phyloP scores from a whole-genome alignment of 2,329 filamentous ascomycete species.

The Thelonectria discophora region DNA sequence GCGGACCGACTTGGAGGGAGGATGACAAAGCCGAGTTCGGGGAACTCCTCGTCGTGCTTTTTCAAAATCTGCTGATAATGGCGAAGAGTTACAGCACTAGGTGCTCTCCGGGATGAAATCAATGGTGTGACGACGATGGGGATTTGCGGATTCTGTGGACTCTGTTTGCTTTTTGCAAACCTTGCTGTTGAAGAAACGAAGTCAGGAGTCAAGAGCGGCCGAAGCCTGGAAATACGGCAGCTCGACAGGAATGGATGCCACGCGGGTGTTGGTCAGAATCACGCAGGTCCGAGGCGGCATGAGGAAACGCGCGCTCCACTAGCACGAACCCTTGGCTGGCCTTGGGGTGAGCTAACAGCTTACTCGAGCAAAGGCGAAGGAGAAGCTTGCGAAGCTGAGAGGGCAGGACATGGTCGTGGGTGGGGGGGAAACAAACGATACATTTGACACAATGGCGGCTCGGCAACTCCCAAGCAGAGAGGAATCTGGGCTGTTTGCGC shows the following conservation, averaged over 20 bases:
- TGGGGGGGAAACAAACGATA: background rate
- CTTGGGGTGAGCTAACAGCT: background rate
- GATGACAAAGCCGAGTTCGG: background rate
- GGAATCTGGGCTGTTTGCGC: background rate
- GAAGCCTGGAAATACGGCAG: background rate
- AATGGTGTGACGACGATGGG: background rate
- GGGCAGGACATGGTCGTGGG: background rate
- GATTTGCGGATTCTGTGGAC: background rate
- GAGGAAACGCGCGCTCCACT: background rate
- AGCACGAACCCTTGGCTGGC: background rate
- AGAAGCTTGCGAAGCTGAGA: background rate
- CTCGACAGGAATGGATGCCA: background rate
- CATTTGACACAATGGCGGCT: background rate
- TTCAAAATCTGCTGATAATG: background rate
- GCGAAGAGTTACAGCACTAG: constrained; percentile 1
- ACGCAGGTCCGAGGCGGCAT: background rate
- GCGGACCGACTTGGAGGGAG: background rate
- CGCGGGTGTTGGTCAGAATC: background rate
- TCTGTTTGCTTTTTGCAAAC: constrained; percentile 5
- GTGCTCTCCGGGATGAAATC: background rate
- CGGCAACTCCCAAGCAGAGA: background rate
- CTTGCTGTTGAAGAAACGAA: background rate
- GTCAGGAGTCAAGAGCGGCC: background rate
- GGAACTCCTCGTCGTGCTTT: background rate
- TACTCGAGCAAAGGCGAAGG: background rate